Evolutionary conservation across 345 rosid genomes (phyloP), one percentile per base, ranked within the genome.

Genomic region (Ricinus communis): DNA sequence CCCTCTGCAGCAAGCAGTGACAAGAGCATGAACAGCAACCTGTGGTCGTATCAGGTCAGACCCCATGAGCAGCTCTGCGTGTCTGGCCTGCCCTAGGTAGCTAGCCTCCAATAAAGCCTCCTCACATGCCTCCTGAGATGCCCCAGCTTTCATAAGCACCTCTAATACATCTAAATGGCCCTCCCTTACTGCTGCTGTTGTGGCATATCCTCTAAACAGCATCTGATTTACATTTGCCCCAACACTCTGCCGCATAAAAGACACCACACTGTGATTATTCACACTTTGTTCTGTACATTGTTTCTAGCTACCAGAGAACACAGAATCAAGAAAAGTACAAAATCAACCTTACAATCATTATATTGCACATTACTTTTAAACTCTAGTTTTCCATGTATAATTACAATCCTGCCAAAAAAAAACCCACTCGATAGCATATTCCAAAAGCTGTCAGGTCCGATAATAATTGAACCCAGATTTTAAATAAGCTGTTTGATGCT

Each of bases 91-190:
- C 18, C 68, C 76, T 22, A 71, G 38, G 47, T 66, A 71, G 68
- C 80, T 71, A 16, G 80, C 80, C 71, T 66, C 80, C 36, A 71
- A 59, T 21, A 71, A 71, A 28, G 75, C 80, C 55, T 76, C 76
- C 72, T 76, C 76, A 33, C 80, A 76, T 50, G 80, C 80, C 68
- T 71, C 80, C 69, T 66, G 80, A 58, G 64, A 76, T 36, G 80
- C 76, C 21, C 80, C 80, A 25, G 64, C 47, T 66, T 66, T 71
- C 55, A 76, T 28, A 38, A 76, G 61, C 16, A 52, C 19, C 53
- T 76, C 72, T 36, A 76, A 47, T 45, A 60, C 57, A 60, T 60
- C 76, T 45, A 76, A 60, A 71, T 71, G 80, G 4, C 75, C 75
- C 45, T 76, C 80, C 68, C 76, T 76, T 52, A 52, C 72, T 30